phyloP scores from a whole-genome alignment of 768 basidiomycete species.

The Plicaturopsis crispa region DNA sequence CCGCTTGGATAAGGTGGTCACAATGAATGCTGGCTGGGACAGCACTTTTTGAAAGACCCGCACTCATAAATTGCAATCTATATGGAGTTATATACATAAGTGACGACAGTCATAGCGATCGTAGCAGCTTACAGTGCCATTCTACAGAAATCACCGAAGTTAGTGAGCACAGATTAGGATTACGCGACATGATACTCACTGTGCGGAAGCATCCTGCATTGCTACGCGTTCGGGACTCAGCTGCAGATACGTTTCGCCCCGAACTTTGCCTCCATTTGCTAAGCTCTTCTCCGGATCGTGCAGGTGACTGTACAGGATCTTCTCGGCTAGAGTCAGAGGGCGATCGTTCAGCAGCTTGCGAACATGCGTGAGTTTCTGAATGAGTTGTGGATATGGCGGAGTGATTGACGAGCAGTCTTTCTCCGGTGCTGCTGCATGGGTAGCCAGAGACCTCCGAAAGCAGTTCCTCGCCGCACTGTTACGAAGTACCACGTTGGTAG shows the following conservation, averaged over 20 bases:
- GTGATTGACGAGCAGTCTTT: constrained; percentile 70
- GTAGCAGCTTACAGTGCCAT: constrained; percentile 65
- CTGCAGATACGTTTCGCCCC: constrained; percentile 88
- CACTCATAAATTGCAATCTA: constrained; percentile 97
- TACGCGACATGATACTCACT: constrained; percentile 43
- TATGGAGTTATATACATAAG: constrained; percentile 7
- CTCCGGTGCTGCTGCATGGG: constrained; percentile 31
- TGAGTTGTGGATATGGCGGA: constrained; percentile 73
- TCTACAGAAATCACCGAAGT: constrained; percentile 26
- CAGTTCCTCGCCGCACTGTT: no score
- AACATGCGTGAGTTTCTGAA: constrained; percentile 63
- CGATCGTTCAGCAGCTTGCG: constrained; percentile 59
- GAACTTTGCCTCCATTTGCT: constrained; percentile 53
- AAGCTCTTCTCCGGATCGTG: constrained; percentile 69
- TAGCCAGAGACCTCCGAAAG: constrained; percentile 26
- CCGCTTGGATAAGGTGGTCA: constrained; percentile 94
- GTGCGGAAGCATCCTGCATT: constrained; percentile 92
- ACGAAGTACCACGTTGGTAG: no score
- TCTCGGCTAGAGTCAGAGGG: constrained; percentile 93
- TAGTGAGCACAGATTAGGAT: constrained; percentile 1
- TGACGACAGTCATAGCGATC: not conserved
- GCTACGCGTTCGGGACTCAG: constrained; percentile 90
- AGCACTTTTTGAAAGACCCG: constrained; percentile 74
- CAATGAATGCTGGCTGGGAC: constrained; percentile 95
- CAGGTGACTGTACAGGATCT: constrained; percentile 93